Evolutionary conservation across 495 filamentous ascomycete species (phyloP), one percentile per base, ranked within the genome.

Genomic region (Lindgomyces ingoldianus): DNA sequence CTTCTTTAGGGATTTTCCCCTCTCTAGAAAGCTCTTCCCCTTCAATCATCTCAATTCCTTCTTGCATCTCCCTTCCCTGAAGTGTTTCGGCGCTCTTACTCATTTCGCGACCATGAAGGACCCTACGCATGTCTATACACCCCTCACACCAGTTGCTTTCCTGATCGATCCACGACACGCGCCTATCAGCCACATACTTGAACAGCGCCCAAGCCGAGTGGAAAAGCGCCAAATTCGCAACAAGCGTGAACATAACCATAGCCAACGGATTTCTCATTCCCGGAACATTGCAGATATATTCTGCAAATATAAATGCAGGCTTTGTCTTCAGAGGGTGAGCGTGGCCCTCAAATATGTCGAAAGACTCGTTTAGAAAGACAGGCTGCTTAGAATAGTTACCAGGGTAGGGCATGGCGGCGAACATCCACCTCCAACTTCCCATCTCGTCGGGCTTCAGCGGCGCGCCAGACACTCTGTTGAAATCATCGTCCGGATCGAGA

Each of bases 211-310:
- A 65, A 1, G 54, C 62, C 2, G 62, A 39, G 24, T 52, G 62
- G 26, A 65, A 60, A 10, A 65, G 22, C 18, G 62, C 48, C 9
- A 52, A 36, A 27, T 53, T 60, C 21, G 62, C 54, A n/a, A 65
- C 48, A 33, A 65, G 46, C 11, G 45, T 60, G 29, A 45, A 52
- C 41, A 60, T 21, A 42, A 55, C 21, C 41, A 55, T 47, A 3
- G 62, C 46, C 24, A 24, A 12, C 33, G 26, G 22, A 33, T 22
- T 46, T 44, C 25, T 65, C 30, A 3, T 16, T 30, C 19, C 41
- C 22, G 54, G 54, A 1, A 60, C 62, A 65, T 45, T 33, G 56
- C 62, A 65, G 25, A 65, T 60, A 47, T 65, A 65, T 33, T 65
- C 41, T 53, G 62, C 48, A 44, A 50, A 65, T 18, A 65, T 65